Evolutionary conservation across 2,329 filamentous ascomycete genomes (phyloP), one percentile per base, ranked within the genome.

Genomic region (Xylaria sp.): DNA sequence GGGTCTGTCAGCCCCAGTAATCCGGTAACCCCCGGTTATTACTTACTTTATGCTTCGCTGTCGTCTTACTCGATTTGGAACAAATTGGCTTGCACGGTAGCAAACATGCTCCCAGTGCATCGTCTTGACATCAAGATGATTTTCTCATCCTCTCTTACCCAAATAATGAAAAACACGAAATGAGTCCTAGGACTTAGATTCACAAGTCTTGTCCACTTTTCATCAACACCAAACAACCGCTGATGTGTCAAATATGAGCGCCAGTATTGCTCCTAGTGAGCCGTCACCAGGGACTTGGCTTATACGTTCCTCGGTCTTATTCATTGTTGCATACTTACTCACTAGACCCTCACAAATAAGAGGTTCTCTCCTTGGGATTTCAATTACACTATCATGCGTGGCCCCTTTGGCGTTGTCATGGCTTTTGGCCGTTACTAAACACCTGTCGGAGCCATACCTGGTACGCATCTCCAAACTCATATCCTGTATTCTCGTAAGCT

Each of bases 391-490:
- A 44, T 65, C 65, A 23, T 64, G 23, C 23, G 28, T 72, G 3
- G 50, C 48, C 1, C 69, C 71, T 0, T 37, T 71, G 18, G 66
- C 69, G 18, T n/a, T 66, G 2, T 65, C 62, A 48, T 86, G 84
- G 84, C 76, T 83, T 1, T 74, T 74, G 1, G 72, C 80, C 3
- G 82, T 85, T 10, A 79, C 78, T 39, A 58, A 73, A 44, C 69
- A 78, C 23, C 85, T 86, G 23, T 84, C 86, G 2, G 83, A 87
- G 65, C 87, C 87, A 0, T 89, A 89, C 72, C 78, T 89, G 39
- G 87, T 88, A 72, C 55, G 74, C 70, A 20, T 56, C 9, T 37
- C 46, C 20, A 15, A 9, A 28, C 57, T 54, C 25, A 10, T 12
- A 32, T 60, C 62, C 56, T 69, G 12, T 13, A 18, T 20, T 23